phyloP scores from a whole-genome alignment of 257 asterid genomes.

The Handroanthus guayacan region DNA sequence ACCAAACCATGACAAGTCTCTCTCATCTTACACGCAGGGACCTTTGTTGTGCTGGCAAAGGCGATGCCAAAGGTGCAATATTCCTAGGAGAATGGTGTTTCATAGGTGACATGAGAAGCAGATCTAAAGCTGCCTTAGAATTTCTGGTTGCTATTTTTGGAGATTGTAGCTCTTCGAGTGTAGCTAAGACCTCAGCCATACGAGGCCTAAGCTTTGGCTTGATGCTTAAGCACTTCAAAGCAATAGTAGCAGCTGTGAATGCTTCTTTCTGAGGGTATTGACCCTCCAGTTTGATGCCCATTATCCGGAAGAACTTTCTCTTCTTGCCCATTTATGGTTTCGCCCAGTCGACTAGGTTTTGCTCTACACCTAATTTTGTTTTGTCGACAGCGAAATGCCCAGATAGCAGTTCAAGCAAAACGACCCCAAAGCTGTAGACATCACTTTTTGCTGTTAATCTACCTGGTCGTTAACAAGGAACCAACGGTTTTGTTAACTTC shows the following conservation, averaged over 20 bases:
- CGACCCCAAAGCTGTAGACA: conserved; percentile 88
- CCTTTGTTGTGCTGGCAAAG: too few relatives aligned
- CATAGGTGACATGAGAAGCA: too few relatives aligned
- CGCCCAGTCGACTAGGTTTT: conserved; percentile 46
- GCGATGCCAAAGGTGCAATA: too few relatives aligned
- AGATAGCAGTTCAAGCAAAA: conserved; percentile 68
- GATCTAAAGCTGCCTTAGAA: too few relatives aligned
- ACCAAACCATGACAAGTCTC: too few relatives aligned
- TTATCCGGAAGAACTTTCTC: conserved; percentile 42
- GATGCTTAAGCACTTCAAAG: conserved; percentile 30
- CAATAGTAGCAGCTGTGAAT: conserved; percentile 30
- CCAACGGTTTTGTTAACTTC: neutral
- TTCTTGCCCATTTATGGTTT: conserved; percentile 39
- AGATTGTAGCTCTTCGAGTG: conserved; percentile 32
- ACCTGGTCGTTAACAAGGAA: conserved; percentile 49
- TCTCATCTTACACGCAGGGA: too few relatives aligned
- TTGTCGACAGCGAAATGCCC: conserved; percentile 69
- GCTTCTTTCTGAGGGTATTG: conserved; percentile 49
- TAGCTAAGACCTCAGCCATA: conserved; percentile 40
- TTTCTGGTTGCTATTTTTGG: too few relatives aligned
- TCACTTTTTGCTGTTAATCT: conserved; percentile 76
- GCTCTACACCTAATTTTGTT: conserved; percentile 40
- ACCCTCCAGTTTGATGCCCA: conserved; percentile 45
- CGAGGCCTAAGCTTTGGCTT: conserved; percentile 39
- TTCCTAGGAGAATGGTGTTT: too few relatives aligned